Base-by-base conservation (phyloP, 2,329 filamentous ascomycete genomes). In the Hypoxylon sp. region DNA sequence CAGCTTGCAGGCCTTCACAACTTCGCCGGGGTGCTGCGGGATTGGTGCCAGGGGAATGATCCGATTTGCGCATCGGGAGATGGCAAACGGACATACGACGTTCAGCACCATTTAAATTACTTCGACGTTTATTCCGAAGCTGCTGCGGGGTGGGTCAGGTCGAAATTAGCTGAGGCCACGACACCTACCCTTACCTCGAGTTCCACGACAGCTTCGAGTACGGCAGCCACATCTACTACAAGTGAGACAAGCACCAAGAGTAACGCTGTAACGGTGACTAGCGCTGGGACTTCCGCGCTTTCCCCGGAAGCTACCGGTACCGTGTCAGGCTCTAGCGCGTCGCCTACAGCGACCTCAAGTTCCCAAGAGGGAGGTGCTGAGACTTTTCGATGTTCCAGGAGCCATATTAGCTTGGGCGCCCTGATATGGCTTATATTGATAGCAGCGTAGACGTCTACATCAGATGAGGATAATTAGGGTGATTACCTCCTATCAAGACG, bases 21-120 rank as follows among this genome's bases (percentile, higher is more conserved):
- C n/a, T 76, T 71, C 37, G 67, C 66, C 10, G 37, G 44, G n/a
- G 65, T 73, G 11, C 57, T 75, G 6, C 72, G 72, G 47, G 67
- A 70, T 42, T 78, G 75, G 71, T 79, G 77, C 63, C 61, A 73
- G 13, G 51, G 21, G 10, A 73, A 74, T 31, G 77, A 79, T 54
- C 72, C 74, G 7, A 66, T 77, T n/a, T 79, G 77, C 67, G 77
- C 77, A 10, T 13, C 6, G 6, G 74, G 75, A 1, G 68, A 69
- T 3, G 68, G 65, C 5, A 47, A 44, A 11, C 11, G 62, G 17
- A 42, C 13, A 6, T 46, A 44, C 17, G 55, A 70, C 27, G 68
- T 69, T 32, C 69, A 73, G 10, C 53, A 73, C 7, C 77, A 78
- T 62, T 69, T 75, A 19, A 72, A 75, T 47, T 79, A 79, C 68